Evolutionary conservation across 108 stramenopile species (phyloP), one percentile per base, ranked within the genome.

Genomic region (Conticribra weissflogii): DNA sequence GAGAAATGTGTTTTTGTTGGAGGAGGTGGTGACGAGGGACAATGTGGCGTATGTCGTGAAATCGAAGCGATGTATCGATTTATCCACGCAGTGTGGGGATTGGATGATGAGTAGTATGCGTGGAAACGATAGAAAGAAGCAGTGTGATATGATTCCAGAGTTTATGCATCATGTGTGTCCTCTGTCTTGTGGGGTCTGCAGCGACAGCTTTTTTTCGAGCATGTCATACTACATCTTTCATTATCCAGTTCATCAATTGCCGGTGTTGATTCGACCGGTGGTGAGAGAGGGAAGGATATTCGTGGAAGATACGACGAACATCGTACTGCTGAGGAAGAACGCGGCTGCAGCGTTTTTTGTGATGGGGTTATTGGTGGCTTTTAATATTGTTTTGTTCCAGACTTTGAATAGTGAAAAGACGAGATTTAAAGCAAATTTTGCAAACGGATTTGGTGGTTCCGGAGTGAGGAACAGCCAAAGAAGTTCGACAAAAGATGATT

Each of bases 121-220:
- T 0, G 45, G 9, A 25, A 41, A 45, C 34, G 47, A 15, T 17
- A 22, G 47, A 49, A 54, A 9, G n/a, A 46, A 32, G 3, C 70
- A 71, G 32, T 71, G 70, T 27, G 3, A 36, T 1, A 9, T 34
- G 21, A 53, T 54, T 54, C 59, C 70, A 14, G 70, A 71, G 34
- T 71, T 61, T n/a, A 71, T 71, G 70, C 70, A 71, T 41, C 52
- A 61, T 46, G 27, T 62, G 44, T 71, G 70, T 25, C 60, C 59
- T 1, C 32, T 30, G 12, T 18, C 59, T 28, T 71, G 70, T 54
- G 59, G 60, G 9, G 59, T 71, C 3, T 71, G 70, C 36, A 53
- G 36, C 33, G 70, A 71, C 14, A 12, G 41, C 16, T 19, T 71
- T n/a, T 41, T 36, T 2, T 71, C 70, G 3, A 60, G 62, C 30